Base-by-base conservation (phyloP, 2,329 filamentous ascomycete species). In the Clonostachys byssicola region DNA sequence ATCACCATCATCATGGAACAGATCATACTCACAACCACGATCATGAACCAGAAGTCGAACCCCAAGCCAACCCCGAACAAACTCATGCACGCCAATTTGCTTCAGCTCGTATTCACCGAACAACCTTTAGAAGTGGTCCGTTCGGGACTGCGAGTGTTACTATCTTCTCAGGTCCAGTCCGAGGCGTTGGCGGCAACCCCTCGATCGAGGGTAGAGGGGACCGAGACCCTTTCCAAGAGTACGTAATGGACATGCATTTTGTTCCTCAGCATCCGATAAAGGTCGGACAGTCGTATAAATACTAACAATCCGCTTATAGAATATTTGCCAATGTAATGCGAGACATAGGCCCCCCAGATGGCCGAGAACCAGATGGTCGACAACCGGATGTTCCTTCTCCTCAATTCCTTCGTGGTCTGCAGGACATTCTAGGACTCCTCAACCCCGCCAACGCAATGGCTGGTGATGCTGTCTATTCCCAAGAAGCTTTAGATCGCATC, bases 401-500 rank as follows among this genome's bases (percentile, higher is more conserved):
- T 17, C 54, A 49, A 17, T 58, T 67, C 39, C 56, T 57, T 20
- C 51, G 58, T 45, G 69, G 70, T 34, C 60, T 84, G 5, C 73
- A 75, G 34, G 73, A 78, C n/a, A 66, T 85, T 6, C 64, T 86
- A 16, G 68, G 62, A 64, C 35, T 85, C 20, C 64, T 84, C 38
- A 75, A 74, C 46, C 77, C 78, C 13, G 68, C 67, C n/a, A 70
- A 74, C 48, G 75, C 70, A 8, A 66, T 72, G 14, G 74, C 80
- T 49, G 89, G 91, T 17, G 92, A 97, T 64, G 89, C 85, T 8
- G 92, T 96, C 2, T 95, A 92, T 63, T 87, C 88, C 1, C 89
- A 97, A 66, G 91, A 96, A 68, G 92, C 88, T 4, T 73, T 97
- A 34, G 92, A 99, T 62, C 82, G 87, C 34, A 89, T 97, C 53